Percentiles rank a stretch among this genome's conserved stretches.
Conservation (phyloP, 2,329 filamentous ascomycete genomes). For the Fusarium praegraminearum region DNA sequence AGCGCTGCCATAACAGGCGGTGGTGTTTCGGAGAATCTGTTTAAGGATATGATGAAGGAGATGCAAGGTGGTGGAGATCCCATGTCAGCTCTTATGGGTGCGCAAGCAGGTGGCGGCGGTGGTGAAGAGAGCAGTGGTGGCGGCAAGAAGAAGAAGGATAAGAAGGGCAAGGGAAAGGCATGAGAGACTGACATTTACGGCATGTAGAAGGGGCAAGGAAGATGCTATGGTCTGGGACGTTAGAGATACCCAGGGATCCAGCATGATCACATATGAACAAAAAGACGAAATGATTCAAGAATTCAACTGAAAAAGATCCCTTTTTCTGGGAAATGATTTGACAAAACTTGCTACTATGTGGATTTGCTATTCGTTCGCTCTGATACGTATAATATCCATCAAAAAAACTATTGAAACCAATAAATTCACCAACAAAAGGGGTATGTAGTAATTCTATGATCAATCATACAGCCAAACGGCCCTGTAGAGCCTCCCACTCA, state of each 20-base stretch:
- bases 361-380: slow-evolving; percentile 28
- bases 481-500: slow-evolving; percentile 68
- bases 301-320: slow-evolving; percentile 24
- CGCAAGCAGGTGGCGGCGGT: slow-evolving; percentile 50
- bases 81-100: slow-evolving; percentile 59
- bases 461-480: slow-evolving; percentile 52
- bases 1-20: slow-evolving; percentile 92
- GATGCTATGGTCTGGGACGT: slow-evolving; percentile 30
- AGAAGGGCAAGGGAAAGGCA: slow-evolving; percentile 59
- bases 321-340: slow-evolving; percentile 9
- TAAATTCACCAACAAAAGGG: slow-evolving; percentile 36
- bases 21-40: slow-evolving; percentile 91
- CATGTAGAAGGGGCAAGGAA: slow-evolving; percentile 1
- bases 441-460: slow-evolving; percentile 47
- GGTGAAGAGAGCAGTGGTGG: slow-evolving; percentile 47
- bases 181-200: slow-evolving; percentile 23
- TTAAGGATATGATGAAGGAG: slow-evolving; percentile 97
- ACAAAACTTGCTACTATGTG: slow-evolving; percentile 32
- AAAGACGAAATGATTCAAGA: slow-evolving; percentile 34
- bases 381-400: slow-evolving; percentile 33
- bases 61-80: slow-evolving; percentile 71
- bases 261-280: slow-evolving; percentile 31
- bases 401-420: slow-evolving; percentile 19
- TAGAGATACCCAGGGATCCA: slow-evolving; percentile 38
- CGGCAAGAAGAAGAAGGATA: slow-evolving; percentile 61